Percentiles rank a stretch among this genome's conserved stretches.
phyloP scores from a whole-genome alignment of 1,284 basidiomycete genomes.

The Binderoboletus segoi region DNA sequence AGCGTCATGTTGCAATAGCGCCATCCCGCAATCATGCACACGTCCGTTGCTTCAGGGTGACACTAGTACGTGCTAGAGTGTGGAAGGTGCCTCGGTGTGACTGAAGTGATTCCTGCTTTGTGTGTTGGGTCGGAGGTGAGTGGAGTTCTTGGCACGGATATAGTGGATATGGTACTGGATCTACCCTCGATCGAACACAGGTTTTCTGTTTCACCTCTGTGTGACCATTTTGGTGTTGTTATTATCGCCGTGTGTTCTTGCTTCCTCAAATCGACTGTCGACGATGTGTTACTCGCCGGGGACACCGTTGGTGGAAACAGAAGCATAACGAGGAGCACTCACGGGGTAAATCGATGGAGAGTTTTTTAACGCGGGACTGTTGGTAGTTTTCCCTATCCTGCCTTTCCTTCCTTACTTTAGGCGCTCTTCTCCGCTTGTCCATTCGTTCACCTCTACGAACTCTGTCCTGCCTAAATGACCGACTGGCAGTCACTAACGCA shows the following conservation, averaged over 20 bases:
- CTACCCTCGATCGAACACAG: conserved; percentile 6
- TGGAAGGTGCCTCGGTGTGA: neutral
- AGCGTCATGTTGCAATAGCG: neutral
- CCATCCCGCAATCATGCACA: neutral
- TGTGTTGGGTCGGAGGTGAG: conserved; percentile 1
- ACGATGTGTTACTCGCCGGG: neutral
- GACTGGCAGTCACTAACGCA: conserved; percentile 31
- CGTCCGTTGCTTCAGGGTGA: neutral
- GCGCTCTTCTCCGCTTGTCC: neutral
- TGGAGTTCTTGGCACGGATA: neutral
- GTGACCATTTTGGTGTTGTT: conserved; percentile 19
- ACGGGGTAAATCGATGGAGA: conserved; percentile 5
- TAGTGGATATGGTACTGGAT: neutral
- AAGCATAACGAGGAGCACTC: conserved; percentile 12
- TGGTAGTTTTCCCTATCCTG: neutral
- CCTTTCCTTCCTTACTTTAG: conserved; percentile 4
- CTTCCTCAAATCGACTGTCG: conserved; percentile 18
- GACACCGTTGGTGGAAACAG: conserved; percentile 14
- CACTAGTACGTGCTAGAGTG: neutral
- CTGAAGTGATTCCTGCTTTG: neutral
- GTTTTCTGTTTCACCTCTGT: conserved; percentile 10
- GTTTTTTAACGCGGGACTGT: conserved; percentile 19
- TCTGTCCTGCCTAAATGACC: conserved; percentile 19
- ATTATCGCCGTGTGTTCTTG: conserved; percentile 21
- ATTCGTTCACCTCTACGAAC: conserved; percentile 5